A percentile compares a stretch with the other conserved stretches of the same genome.
Evolutionary conservation across 1,139 yeast genomes (phyloP).

Genomic region (Debaryomyces nepalensis): DNA sequence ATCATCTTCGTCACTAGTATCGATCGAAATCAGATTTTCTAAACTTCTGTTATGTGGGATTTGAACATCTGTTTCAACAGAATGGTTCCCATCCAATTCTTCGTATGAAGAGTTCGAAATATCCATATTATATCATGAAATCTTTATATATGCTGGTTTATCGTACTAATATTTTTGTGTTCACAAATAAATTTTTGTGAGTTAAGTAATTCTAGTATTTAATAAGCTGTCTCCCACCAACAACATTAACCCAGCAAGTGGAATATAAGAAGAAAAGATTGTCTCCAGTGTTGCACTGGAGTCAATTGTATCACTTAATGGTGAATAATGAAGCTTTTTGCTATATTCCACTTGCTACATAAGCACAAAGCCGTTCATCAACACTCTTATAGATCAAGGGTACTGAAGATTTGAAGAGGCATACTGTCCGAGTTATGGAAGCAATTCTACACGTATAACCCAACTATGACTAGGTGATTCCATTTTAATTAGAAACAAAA

Average conservation of each 20-base stretch:
- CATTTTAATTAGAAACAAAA: no score
- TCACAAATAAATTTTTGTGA: slow-evolving; percentile 8
- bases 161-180: slow-evolving; percentile 1
- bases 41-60: not conserved
- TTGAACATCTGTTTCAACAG: not conserved
- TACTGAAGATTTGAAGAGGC: no score
- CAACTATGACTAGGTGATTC: no score
- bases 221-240: not conserved
- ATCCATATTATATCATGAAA: slow-evolving; percentile 6
- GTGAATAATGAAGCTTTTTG: no score
- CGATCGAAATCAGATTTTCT: slow-evolving; percentile 24
- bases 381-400: no score
- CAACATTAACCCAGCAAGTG: not conserved
- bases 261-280: no score
- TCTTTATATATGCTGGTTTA: not conserved
- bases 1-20: slow-evolving; percentile 19
- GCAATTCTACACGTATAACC: no score
- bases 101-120: not conserved
- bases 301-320: no score
- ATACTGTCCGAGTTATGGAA: no score
- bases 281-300: no score
- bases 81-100: not conserved
- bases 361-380: no score
- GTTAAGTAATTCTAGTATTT: not conserved
- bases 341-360: no score